phyloP scores from a whole-genome alignment of 306 rosid genomes.

The Leucaena leucocephala region DNA sequence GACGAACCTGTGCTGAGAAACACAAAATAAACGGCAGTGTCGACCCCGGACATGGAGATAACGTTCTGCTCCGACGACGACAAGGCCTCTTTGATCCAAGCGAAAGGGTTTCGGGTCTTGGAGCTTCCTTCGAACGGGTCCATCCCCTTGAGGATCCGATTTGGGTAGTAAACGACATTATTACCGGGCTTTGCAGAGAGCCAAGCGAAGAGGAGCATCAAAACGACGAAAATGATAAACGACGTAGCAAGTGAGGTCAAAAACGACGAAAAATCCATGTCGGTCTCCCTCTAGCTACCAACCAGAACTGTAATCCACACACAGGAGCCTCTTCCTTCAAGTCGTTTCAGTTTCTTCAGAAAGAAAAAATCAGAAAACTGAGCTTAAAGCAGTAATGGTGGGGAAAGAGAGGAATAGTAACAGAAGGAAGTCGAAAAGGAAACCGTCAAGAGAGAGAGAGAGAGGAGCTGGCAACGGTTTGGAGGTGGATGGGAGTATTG shows the following conservation, averaged over 20 bases:
- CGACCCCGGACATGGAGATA: slow-evolving; percentile 75
- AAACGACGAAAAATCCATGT: slow-evolving; percentile 83
- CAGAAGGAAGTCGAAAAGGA: not conserved
- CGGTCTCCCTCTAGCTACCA: slow-evolving; percentile 16
- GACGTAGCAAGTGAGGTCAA: slow-evolving; percentile 88
- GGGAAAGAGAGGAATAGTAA: not conserved
- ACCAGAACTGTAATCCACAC: not conserved
- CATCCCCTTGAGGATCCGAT: slow-evolving; percentile 75
- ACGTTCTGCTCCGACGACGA: slow-evolving; percentile 73
- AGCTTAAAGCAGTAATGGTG: too few relatives aligned
- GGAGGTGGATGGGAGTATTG: not conserved
- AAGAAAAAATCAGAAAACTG: too few relatives aligned
- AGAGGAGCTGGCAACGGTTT: not conserved
- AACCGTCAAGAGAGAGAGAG: not conserved
- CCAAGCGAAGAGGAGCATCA: slow-evolving; percentile 69
- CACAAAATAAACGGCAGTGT: slow-evolving; percentile 93
- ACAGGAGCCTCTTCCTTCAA: not conserved
- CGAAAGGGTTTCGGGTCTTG: slow-evolving; percentile 67
- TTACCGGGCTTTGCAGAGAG: slow-evolving; percentile 72
- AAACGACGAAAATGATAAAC: slow-evolving; percentile 62
- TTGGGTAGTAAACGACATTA: slow-evolving; percentile 82
- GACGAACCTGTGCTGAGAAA: slow-evolving; percentile 76
- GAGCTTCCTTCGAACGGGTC: slow-evolving; percentile 62
- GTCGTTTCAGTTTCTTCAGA: not conserved
- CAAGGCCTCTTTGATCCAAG: slow-evolving; percentile 80